Percentiles rank a stretch among this genome's conserved stretches.
Evolutionary conservation across 202 grass and related monocot species (phyloP).

Genomic region (Musa balbisiana): DNA sequence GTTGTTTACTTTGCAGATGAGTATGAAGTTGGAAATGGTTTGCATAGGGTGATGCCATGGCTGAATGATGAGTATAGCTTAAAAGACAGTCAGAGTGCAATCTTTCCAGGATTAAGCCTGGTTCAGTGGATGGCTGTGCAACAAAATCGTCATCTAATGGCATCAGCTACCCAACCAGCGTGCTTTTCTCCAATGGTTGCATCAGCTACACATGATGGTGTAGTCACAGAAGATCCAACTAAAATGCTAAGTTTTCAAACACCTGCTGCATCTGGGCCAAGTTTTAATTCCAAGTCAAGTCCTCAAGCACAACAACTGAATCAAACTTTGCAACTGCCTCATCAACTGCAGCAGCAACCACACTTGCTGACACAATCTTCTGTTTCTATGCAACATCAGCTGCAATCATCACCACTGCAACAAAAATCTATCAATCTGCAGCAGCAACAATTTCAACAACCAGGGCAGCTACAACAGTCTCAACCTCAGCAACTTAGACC

Average conservation of each 20-base stretch:
- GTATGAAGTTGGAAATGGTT: slow-evolving; percentile 77
- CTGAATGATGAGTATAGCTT: slow-evolving; percentile 73
- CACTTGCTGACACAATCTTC: slow-evolving; percentile 22
- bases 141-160: slow-evolving; percentile 59
- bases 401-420: slow-evolving; percentile 15
- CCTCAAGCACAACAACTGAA: slow-evolving; percentile 32
- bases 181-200: slow-evolving; percentile 37
- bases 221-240: slow-evolving; percentile 38
- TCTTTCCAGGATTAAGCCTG: slow-evolving; percentile 81
- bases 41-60: slow-evolving; percentile 92
- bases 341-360: slow-evolving; percentile 55
- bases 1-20: slow-evolving; percentile 56
- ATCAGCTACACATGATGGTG: slow-evolving; percentile 43
- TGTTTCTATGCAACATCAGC: background rate
- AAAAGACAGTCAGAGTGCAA: slow-evolving; percentile 75
- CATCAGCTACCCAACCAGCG: slow-evolving; percentile 36
- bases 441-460: slow-evolving; percentile 56
- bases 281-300: slow-evolving; percentile 46
- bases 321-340: slow-evolving; percentile 44
- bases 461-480: slow-evolving; percentile 48
- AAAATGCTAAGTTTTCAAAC: slow-evolving; percentile 56
- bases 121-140: slow-evolving; percentile 99
- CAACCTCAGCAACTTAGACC: slow-evolving; percentile 48
- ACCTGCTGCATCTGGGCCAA: slow-evolving; percentile 43
- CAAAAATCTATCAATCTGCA: slow-evolving; percentile 38